Conservation (phyloP, 192 early-diverging fungal species). For the Geosiphon pyriformis region DNA sequence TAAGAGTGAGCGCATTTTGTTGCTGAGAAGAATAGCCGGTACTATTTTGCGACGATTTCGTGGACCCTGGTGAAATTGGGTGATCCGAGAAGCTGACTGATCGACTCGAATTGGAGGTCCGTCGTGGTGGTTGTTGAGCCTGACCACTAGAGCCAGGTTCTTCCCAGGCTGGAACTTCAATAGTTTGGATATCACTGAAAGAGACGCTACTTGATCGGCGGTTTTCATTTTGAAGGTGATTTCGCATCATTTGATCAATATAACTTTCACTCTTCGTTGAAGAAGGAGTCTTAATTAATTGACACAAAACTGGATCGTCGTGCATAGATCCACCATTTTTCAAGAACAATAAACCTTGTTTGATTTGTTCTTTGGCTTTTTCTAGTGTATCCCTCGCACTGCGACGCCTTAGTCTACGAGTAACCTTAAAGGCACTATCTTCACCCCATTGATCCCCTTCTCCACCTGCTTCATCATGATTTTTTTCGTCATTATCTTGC, state of each 20-base stretch:
- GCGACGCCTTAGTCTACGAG: constrained; percentile 33
- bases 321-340: constrained; percentile 30
- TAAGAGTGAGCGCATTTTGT: constrained; percentile 21
- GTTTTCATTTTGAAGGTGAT: constrained; percentile 2
- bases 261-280: constrained; percentile 25
- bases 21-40: constrained; percentile 24
- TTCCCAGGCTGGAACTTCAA: constrained; percentile 21
- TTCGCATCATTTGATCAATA: constrained; percentile 22
- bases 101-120: constrained; percentile 18
- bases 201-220: constrained; percentile 17
- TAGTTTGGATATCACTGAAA: constrained; percentile 22
- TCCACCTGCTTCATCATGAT: background rate
- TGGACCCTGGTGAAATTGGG: constrained; percentile 1
- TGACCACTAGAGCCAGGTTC: constrained; percentile 11
- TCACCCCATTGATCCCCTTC: background rate
- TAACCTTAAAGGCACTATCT: constrained; percentile 12
- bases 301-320: constrained; percentile 24
- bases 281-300: constrained; percentile 11
- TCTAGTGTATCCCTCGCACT: constrained; percentile 30
- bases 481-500: background rate
- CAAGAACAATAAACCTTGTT: constrained; percentile 31
- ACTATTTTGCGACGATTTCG: constrained; percentile 18
- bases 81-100: constrained; percentile 17
- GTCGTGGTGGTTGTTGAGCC: constrained; percentile 9
- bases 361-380: constrained; percentile 41